These are phyloP conservation scores for Aspergillus ibericus DNA, from an alignment of 2,329 filamentous ascomycete genomes.

Conservation along the genomic window DNA sequence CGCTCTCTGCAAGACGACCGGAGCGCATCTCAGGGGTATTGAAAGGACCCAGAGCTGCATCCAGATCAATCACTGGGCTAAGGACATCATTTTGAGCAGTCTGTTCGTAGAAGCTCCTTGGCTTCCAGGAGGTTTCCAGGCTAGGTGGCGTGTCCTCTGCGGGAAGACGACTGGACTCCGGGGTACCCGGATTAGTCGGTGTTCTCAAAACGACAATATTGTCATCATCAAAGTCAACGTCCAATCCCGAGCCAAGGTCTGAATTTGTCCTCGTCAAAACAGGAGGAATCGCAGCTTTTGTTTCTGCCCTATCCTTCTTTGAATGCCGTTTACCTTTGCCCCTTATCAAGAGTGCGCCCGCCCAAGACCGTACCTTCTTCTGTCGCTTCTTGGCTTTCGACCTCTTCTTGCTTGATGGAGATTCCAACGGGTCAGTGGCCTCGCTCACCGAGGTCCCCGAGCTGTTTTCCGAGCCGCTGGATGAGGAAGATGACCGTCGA, in stretches of 20 bases:
- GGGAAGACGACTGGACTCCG: slow-evolving; percentile 24
- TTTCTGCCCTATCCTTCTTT: slow-evolving; percentile 42
- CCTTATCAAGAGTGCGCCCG: slow-evolving; percentile 52
- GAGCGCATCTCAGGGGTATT: slow-evolving; percentile 63
- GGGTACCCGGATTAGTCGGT: slow-evolving; percentile 39
- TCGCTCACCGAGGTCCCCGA: slow-evolving; percentile 33
- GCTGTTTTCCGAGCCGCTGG: slow-evolving; percentile 31
- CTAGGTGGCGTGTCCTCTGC: slow-evolving; percentile 20
- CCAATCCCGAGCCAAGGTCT: slow-evolving; percentile 43
- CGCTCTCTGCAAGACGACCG: slow-evolving; percentile 31
- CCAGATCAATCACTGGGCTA: slow-evolving; percentile 85
- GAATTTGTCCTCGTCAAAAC: slow-evolving; percentile 42
- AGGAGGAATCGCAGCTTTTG: slow-evolving; percentile 44
- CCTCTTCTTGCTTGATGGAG: slow-evolving; percentile 32
- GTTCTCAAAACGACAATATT: slow-evolving; percentile 50
- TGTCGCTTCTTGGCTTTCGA: slow-evolving; percentile 53
- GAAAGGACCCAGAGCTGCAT: slow-evolving; percentile 89
- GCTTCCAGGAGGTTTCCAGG: slow-evolving; percentile 45
- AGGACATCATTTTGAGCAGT: slow-evolving; percentile 61
- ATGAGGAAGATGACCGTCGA: slow-evolving; percentile 31
- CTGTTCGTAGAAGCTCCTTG: slow-evolving; percentile 47
- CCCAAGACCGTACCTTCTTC: slow-evolving; percentile 72
- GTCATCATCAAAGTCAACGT: slow-evolving; percentile 52
- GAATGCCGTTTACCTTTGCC: slow-evolving; percentile 47
- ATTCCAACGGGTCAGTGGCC: slow-evolving; percentile 22